Percentiles rank a stretch among this genome's conserved stretches.
These are phyloP conservation scores for Solanum dulcamara DNA, from an alignment of 257 asterid species.

Conservation along the genomic window DNA sequence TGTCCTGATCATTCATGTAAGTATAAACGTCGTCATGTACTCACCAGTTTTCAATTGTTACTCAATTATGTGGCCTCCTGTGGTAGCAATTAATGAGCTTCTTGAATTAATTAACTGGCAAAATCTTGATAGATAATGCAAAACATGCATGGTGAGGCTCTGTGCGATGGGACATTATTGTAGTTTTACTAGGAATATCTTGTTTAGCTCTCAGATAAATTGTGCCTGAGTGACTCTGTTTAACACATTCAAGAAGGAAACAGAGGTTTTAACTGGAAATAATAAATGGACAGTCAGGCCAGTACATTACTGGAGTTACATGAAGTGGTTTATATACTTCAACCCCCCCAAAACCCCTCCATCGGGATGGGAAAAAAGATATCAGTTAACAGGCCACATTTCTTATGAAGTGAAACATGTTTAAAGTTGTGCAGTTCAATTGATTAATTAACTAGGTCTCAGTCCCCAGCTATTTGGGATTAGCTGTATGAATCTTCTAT, in stretches of 20 bases:
- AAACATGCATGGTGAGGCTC: background rate
- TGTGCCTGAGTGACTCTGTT: background rate
- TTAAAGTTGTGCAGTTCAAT: background rate
- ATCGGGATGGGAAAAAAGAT: background rate
- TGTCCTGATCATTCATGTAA: slow-evolving; percentile 81
- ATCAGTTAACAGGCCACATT: background rate
- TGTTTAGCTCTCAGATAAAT: background rate
- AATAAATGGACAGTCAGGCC: background rate
- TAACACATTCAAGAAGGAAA: background rate
- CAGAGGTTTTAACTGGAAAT: background rate
- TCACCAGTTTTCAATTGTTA: background rate
- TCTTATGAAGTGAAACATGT: background rate
- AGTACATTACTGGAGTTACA: background rate
- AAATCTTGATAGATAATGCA: background rate
- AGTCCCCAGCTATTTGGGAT: background rate
- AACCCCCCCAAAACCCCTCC: background rate
- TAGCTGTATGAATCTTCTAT: background rate
- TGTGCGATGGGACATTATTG: background rate
- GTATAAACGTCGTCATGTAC: slow-evolving; percentile 11
- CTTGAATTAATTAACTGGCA: background rate
- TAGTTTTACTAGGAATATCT: background rate
- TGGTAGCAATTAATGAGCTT: background rate
- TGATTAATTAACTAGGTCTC: background rate
- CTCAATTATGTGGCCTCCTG: background rate
- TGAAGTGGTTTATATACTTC: background rate